Conservation (phyloP, 148 eudicot species). For the Fagopyrum tataricum region DNA sequence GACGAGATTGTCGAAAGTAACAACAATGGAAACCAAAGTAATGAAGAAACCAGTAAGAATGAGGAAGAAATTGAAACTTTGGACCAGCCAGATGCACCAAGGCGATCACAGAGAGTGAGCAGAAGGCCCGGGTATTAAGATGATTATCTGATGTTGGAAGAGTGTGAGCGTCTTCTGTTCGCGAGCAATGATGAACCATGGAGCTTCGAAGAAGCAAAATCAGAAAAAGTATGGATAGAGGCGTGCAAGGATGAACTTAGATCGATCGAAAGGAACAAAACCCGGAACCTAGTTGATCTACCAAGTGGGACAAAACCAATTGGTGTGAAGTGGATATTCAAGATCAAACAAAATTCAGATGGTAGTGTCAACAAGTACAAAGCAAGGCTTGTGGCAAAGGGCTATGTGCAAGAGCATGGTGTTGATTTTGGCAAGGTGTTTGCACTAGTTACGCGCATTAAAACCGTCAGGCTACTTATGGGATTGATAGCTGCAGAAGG, state of each 20-base stretch:
- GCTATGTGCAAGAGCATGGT: conserved; percentile 15
- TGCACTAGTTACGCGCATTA: conserved; percentile 11
- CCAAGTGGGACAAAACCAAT: background rate
- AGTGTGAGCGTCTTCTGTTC: background rate
- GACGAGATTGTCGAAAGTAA: background rate
- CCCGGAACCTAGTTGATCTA: conserved; percentile 7
- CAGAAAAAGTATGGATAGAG: background rate
- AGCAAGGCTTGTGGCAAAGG: conserved; percentile 19
- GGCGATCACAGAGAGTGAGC: background rate
- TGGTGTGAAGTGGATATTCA: conserved; percentile 12
- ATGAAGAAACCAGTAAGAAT: background rate
- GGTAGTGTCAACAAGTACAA: conserved; percentile 11
- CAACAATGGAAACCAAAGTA: background rate
- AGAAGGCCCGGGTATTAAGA: background rate
- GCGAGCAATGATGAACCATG: background rate
- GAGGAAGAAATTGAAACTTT: background rate
- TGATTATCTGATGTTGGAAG: background rate
- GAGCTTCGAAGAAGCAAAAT: background rate
- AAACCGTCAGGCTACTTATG: conserved; percentile 8
- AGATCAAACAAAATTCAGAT: background rate
- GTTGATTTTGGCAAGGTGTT: conserved; percentile 16
- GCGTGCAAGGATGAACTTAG: background rate
- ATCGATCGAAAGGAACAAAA: conserved; percentile 5
- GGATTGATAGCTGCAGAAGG: conserved; percentile 8
- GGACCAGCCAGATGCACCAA: background rate